A percentile compares a stretch with the other conserved stretches of the same genome.
phyloP scores from a whole-genome alignment of 106 monocot genomes.

The Platanthera zijinensis region DNA sequence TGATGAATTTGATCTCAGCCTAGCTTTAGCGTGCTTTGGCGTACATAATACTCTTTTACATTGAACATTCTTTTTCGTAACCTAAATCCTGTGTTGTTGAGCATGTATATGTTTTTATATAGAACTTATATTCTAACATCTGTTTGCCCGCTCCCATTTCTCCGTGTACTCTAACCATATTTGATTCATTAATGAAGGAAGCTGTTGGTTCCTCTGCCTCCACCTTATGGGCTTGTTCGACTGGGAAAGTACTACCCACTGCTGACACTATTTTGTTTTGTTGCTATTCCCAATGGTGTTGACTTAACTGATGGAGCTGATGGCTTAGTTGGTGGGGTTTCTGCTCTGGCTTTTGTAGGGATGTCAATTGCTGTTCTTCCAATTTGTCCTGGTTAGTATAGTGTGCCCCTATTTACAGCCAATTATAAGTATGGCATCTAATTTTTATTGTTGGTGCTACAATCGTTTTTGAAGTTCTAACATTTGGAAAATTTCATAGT shows the following conservation, averaged over 20 bases:
- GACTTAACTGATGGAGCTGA: slow-evolving; percentile 45
- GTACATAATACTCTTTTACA: background rate
- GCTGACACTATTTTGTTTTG: slow-evolving; percentile 41
- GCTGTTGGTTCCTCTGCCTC: slow-evolving; percentile 57
- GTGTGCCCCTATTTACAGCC: background rate
- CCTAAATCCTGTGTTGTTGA: background rate
- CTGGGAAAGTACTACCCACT: slow-evolving; percentile 43
- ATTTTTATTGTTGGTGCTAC: slow-evolving; percentile 1
- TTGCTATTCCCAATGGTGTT: slow-evolving; percentile 50
- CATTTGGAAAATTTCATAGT: background rate
- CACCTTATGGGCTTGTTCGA: slow-evolving; percentile 45
- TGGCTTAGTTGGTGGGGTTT: slow-evolving; percentile 64
- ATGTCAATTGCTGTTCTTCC: slow-evolving; percentile 72
- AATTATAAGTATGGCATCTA: background rate
- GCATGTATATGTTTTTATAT: background rate
- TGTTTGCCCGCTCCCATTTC: background rate
- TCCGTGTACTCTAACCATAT: background rate
- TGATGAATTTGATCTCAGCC: background rate
- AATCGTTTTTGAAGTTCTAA: background rate
- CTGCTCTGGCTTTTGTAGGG: slow-evolving; percentile 54
- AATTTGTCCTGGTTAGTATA: slow-evolving; percentile 44
- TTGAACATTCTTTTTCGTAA: background rate
- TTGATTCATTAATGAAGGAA: slow-evolving; percentile 41
- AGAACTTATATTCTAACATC: background rate
- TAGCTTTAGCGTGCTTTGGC: background rate